Evolutionary conservation across 2,329 filamentous ascomycete species (phyloP), one percentile per base, ranked within the genome.

Genomic region (Cladosporium oxysporum): DNA sequence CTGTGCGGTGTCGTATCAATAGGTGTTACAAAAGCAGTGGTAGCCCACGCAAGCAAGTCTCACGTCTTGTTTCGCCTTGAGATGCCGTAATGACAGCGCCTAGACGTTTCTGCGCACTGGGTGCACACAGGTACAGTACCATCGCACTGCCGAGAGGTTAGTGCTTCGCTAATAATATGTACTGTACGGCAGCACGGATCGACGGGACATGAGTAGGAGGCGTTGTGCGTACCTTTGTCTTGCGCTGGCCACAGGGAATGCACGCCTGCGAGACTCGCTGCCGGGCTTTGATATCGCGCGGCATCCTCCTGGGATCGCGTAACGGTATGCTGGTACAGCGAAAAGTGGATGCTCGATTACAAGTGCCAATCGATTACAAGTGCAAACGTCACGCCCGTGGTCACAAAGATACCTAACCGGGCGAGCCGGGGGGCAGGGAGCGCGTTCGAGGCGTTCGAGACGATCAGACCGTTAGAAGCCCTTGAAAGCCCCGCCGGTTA

Each of bases 211-310:
- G 31, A 23, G 23, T 12, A 52, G 49, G 23, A 31, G 28, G 53
- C 12, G 26, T 52, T 52, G 37, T 2, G 31, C 33, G 21, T 31
- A 63, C 61, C 37, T 63, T 63, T 10, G 61, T 63, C 37, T 63
- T 63, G 2, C 61, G 61, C 11, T 63, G 61, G 5, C 61, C 61
- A 18, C 61, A 63, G 31, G 61, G 61, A 31, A 63, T 35, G 35
- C 61, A 63, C n/a, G 61, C 61, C 50, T 63, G 61, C 28, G 61
- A 63, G 16, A 63, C 61, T 21, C 61, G 61, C 35, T 63, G 61
- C 55, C 61, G 33, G 18, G 50, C 26, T 47, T 35, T 41, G 26
- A 31, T 49, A 8, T 63, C 61, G 35, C 61, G 61, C 12, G 50
- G 61, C 61, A 63, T 63, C 41, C n/a, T 47, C 41, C 41, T 21